These are phyloP conservation scores for Schizophyllum commune DNA, from an alignment of 1,284 basidiomycete genomes.

Conservation along the genomic window DNA sequence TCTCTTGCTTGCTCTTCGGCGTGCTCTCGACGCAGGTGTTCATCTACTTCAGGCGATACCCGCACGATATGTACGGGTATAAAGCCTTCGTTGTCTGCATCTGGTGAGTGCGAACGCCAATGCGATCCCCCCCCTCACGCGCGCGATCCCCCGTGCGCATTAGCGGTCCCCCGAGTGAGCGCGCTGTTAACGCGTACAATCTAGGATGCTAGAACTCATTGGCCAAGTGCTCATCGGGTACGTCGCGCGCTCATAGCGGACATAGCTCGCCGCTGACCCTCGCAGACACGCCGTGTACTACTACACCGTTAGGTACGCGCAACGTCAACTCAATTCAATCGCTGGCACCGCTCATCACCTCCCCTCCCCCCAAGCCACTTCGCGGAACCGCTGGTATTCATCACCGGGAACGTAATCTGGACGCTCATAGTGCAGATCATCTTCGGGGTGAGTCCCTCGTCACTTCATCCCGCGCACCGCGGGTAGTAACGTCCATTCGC, in stretches of 20 bases:
- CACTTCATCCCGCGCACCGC: too few relatives aligned
- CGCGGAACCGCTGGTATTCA: not conserved
- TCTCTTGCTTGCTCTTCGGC: conserved; percentile 42
- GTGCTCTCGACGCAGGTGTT: conserved; percentile 44
- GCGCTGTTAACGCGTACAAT: not conserved
- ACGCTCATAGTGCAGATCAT: not conserved
- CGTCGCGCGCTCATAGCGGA: not conserved
- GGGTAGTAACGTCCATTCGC: too few relatives aligned
- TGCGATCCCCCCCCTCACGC: too few relatives aligned
- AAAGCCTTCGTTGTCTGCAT: conserved; percentile 38
- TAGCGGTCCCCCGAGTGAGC: too few relatives aligned
- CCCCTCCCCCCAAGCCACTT: not conserved
- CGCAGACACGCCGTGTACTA: conserved; percentile 41
- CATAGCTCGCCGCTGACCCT: not conserved
- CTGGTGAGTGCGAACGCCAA: conserved; percentile 32
- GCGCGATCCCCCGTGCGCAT: too few relatives aligned
- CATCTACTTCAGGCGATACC: conserved; percentile 49
- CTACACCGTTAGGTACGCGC: conserved; percentile 41
- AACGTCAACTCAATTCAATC: not conserved
- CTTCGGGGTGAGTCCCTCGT: not conserved
- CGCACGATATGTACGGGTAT: conserved; percentile 43
- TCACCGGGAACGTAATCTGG: not conserved
- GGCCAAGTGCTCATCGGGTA: conserved; percentile 46
- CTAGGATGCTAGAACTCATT: conserved; percentile 40
- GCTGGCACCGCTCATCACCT: not conserved